phyloP scores from a whole-genome alignment of 2,329 filamentous ascomycete species.

The Albifimbria verrucaria region DNA sequence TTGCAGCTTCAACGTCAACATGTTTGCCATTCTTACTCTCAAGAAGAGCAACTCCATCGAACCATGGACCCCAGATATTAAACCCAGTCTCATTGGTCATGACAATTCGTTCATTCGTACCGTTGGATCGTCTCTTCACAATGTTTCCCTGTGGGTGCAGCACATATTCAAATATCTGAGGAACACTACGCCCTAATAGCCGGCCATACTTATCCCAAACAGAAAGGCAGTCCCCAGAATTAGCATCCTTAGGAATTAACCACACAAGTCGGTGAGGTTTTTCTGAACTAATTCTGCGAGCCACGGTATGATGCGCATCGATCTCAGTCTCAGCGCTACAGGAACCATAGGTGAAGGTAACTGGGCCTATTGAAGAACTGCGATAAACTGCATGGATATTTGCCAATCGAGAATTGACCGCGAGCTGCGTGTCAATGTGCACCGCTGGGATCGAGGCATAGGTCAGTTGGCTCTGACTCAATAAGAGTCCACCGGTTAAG shows the following conservation, averaged over 20 bases:
- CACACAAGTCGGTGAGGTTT: slow-evolving; percentile 20
- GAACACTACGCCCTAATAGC: slow-evolving; percentile 33
- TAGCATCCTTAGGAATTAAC: slow-evolving; percentile 17
- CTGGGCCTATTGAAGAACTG: slow-evolving; percentile 11
- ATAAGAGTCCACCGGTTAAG: too few relatives aligned
- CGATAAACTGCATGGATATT: slow-evolving; percentile 14
- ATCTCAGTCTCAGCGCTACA: slow-evolving; percentile 10
- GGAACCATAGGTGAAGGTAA: slow-evolving; percentile 19
- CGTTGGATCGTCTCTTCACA: background rate
- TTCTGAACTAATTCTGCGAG: slow-evolving; percentile 4
- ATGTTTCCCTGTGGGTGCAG: background rate
- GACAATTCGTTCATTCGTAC: slow-evolving; percentile 18
- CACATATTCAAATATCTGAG: slow-evolving; percentile 19
- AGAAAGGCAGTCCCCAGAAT: slow-evolving; percentile 34
- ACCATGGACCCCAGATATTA: slow-evolving; percentile 54
- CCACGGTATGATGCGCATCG: slow-evolving; percentile 16
- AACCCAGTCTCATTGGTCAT: slow-evolving; percentile 49
- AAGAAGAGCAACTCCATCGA: slow-evolving; percentile 60
- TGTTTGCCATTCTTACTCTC: slow-evolving; percentile 48
- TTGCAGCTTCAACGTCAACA: slow-evolving; percentile 46
- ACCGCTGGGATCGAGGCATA: background rate
- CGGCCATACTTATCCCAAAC: slow-evolving; percentile 29
- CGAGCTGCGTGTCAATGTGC: background rate
- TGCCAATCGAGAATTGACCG: background rate
- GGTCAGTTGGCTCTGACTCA: too few relatives aligned